Evolutionary conservation across 352 stramenopile species (phyloP).

Genomic region (Phytophthora lateralis): DNA sequence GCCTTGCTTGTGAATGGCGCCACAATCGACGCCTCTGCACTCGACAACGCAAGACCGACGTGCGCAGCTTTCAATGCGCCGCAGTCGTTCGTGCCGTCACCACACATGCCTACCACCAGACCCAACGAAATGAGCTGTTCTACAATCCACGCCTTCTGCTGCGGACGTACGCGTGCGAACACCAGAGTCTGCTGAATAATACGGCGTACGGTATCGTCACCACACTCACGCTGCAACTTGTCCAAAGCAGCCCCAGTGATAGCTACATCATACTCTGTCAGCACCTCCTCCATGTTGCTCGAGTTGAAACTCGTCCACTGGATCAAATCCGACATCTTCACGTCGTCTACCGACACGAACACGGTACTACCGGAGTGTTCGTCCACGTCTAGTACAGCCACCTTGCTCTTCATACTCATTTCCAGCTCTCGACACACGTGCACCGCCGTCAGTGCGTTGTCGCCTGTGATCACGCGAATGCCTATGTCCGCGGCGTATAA

Average conservation of each 20-base stretch:
- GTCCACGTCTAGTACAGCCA: conserved; percentile 51
- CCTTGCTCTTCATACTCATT: conserved; percentile 46
- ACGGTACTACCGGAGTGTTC: conserved; percentile 18
- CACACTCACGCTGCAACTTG: conserved; percentile 31
- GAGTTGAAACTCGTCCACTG: conserved; percentile 39
- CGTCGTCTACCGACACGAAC: conserved; percentile 42
- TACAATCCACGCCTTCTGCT: conserved; percentile 62
- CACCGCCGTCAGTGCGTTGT: conserved; percentile 62
- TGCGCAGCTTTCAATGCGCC: conserved; percentile 85
- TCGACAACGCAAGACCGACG: conserved; percentile 82
- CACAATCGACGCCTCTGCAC: conserved; percentile 85
- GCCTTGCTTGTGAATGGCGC: conserved; percentile 88
- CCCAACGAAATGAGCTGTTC: conserved; percentile 52
- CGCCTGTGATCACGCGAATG: conserved; percentile 81
- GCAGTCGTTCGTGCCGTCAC: conserved; percentile 84
- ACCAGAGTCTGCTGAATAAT: conserved; percentile 48
- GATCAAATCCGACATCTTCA: conserved; percentile 32
- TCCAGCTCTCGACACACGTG: conserved; percentile 47
- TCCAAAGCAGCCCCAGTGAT: conserved; percentile 55
- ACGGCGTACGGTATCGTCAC: conserved; percentile 38
- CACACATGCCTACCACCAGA: conserved; percentile 53
- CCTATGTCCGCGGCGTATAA: conserved; percentile 67
- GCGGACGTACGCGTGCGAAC: conserved; percentile 55
- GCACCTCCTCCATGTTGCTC: conserved; percentile 32
- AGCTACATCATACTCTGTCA: conserved; percentile 42